These are phyloP conservation scores for Aspergillus diversus DNA, from an alignment of 495 filamentous ascomycete genomes.

Conservation along the genomic window DNA sequence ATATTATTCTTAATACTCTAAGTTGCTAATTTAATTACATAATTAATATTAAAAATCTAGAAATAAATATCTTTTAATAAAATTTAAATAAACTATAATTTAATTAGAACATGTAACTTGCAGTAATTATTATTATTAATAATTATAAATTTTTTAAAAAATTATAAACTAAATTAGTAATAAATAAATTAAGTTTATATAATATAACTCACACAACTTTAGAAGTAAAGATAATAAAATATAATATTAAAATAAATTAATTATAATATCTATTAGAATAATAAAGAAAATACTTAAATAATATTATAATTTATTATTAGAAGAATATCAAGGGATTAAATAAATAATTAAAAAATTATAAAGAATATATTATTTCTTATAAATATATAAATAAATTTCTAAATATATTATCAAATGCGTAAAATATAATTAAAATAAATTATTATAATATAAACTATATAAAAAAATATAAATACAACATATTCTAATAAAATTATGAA, in stretches of 20 bases:
- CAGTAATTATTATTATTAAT: not conserved
- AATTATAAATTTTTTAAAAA: slow-evolving; percentile 1
- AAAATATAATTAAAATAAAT: slow-evolving; percentile 3
- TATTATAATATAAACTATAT: slow-evolving; percentile 6
- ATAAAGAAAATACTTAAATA: slow-evolving; percentile 1
- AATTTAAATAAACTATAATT: slow-evolving; percentile 9
- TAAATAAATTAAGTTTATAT: slow-evolving; percentile 2
- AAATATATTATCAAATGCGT: too few species aligned
- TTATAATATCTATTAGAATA: slow-evolving; percentile 3
- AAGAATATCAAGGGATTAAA: not conserved
- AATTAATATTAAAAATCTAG: slow-evolving; percentile 1
- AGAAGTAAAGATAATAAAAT: not conserved
- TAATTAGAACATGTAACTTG: slow-evolving; percentile 2
- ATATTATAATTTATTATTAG: not conserved
- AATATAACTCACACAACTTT: too few species aligned
- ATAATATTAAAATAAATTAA: slow-evolving; percentile 5
- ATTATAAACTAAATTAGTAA: slow-evolving; percentile 9
- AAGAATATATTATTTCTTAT: not conserved
- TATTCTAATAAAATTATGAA: too few species aligned
- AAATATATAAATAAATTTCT: too few species aligned
- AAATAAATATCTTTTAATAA: slow-evolving; percentile 6
- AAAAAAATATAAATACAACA: too few species aligned
- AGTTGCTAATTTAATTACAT: not conserved
- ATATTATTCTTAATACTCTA: not conserved
- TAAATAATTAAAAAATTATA: slow-evolving; percentile 2